These are phyloP conservation scores for Globisporangium echinulatum DNA, from an alignment of 352 stramenopile genomes.

Conservation along the genomic window DNA sequence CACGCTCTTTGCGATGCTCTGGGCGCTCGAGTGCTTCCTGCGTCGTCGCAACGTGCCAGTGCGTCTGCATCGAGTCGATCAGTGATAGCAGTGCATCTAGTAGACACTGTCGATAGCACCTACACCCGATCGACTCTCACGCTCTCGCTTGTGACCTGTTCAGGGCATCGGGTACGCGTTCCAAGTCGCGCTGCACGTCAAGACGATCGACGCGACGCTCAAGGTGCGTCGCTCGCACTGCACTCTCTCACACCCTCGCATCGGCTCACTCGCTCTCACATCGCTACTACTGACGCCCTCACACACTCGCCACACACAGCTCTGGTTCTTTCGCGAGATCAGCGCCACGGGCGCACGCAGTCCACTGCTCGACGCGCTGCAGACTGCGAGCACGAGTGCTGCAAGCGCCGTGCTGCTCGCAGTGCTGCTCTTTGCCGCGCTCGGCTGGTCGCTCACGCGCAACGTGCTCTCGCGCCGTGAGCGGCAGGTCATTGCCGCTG, in stretches of 20 bases:
- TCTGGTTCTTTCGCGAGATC: constrained; percentile 43
- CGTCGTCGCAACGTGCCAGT: constrained; percentile 36
- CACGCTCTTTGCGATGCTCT: constrained; percentile 29
- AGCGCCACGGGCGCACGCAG: constrained; percentile 28
- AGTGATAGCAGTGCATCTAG: background rate
- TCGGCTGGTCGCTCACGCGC: constrained; percentile 61
- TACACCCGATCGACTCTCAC: no score
- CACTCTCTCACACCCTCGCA: no score
- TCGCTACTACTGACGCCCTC: no score
- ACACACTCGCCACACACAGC: constrained; percentile 7
- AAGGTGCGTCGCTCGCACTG: constrained; percentile 18
- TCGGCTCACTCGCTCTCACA: no score
- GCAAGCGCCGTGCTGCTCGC: constrained; percentile 30
- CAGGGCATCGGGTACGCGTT: constrained; percentile 56
- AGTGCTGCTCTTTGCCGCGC: constrained; percentile 41
- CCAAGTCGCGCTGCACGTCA: constrained; percentile 40
- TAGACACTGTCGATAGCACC: background rate
- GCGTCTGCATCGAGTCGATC: background rate
- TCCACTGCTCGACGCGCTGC: constrained; percentile 21
- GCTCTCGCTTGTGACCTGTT: background rate
- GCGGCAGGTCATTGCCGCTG: constrained; percentile 21
- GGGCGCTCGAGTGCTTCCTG: constrained; percentile 41
- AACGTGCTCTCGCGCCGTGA: constrained; percentile 36
- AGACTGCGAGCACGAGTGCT: constrained; percentile 32
- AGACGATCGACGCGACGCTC: constrained; percentile 38